Evolutionary conservation across 1,284 basidiomycete genomes (phyloP).

Genomic region (Boletus semigastroideus): DNA sequence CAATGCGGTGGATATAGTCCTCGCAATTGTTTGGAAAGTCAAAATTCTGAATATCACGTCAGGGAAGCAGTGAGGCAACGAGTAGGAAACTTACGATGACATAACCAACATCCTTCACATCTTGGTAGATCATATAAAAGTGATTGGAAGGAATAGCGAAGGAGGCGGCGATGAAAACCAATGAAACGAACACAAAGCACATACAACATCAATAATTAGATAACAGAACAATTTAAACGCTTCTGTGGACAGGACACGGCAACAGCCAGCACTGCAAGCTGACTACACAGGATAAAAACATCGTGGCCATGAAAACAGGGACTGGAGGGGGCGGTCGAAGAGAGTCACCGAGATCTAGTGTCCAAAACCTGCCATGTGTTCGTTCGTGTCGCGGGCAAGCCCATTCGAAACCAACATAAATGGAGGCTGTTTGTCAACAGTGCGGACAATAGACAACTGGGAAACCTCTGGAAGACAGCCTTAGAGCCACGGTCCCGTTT

Average conservation of each 20-base stretch:
- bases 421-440: constrained; percentile 20
- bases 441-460: constrained; percentile 24
- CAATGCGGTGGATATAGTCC: constrained; percentile 93
- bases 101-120: constrained; percentile 94
- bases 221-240: constrained; percentile 53
- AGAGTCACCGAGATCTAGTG: constrained; percentile 26
- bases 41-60: constrained; percentile 67
- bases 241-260: constrained; percentile 42
- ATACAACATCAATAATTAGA: constrained; percentile 56
- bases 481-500: constrained; percentile 20
- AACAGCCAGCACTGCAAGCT: constrained; percentile 12
- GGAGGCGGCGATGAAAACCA: constrained; percentile 38
- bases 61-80: constrained; percentile 19
- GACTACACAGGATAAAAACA: constrained; percentile 27
- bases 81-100: constrained; percentile 68
- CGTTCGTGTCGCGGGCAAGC: constrained; percentile 18
- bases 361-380: constrained; percentile 25
- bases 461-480: constrained; percentile 22
- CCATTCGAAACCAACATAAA: constrained; percentile 24
- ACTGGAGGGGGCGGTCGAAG: constrained; percentile 24
- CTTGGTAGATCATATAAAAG: constrained; percentile 46
- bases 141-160: constrained; percentile 35
- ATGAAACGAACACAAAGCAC: constrained; percentile 38
- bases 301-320: constrained; percentile 25
- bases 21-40: constrained; percentile 98